Base-by-base conservation (phyloP, 2,329 filamentous ascomycete species). In the Fusarium buharicum region DNA sequence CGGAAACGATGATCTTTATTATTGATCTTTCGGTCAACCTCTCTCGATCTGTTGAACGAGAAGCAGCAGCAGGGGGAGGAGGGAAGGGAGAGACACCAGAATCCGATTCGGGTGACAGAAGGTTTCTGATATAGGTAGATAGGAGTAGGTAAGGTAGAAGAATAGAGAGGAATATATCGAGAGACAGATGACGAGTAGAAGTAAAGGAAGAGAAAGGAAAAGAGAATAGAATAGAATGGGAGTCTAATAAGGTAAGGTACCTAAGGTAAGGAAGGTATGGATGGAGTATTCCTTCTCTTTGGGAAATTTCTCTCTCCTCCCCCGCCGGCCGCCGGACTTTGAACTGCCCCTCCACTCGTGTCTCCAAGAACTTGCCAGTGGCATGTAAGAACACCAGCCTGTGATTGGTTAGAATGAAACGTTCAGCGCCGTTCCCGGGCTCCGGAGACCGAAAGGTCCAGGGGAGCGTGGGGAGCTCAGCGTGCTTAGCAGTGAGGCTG, bases 51-150 rank as follows among this genome's bases (percentile, higher is more conserved):
- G 64, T 51, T 56, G 51, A 53, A 57, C 46, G 66, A 70, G 68
- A 70, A 64, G 68, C 66, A 70, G 68, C 66, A 69, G 64, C 64
- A 70, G 62, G 47, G 34, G 48, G 40, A 31, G 40, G 41, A 30
- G 31, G 40, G 22, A 46, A 52, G 43, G 34, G 40, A 50, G 41
- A 13, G 24, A 45, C 49, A 53, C 50, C 55, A 61, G 46, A 16
- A 34, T 51, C 41, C 37, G 45, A 28, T 39, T 54, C 18, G 17
- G 30, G 37, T 16, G 44, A 27, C 5, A 38, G 51, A 6, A 13
- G 28, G 30, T 38, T 44, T 52, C 38, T 30, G 44, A 20, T 54
- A 52, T 11, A 30, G 30, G 27, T 30, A 22, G 41, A 20, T n/a
- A n/a, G n/a, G n/a, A n/a, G n/a, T n/a, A n/a, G 34, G 38, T 28